Conservation (phyloP, 2,329 filamentous ascomycete species). For the Meredithiella fracta region DNA sequence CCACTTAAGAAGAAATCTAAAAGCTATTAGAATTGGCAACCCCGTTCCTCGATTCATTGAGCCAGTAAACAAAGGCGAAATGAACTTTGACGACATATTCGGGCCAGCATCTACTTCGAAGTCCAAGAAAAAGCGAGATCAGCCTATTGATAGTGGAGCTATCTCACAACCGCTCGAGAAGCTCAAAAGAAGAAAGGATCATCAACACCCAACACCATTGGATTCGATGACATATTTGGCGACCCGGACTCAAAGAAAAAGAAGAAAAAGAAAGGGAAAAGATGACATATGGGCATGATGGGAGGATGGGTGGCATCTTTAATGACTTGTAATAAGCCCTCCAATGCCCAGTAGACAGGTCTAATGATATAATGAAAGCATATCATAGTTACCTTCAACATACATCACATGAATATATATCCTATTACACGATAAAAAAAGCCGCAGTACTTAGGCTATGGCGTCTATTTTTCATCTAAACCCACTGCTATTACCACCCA, state of each 20-base stretch:
- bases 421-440: too few species aligned
- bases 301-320: conserved; percentile 34
- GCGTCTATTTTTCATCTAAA: too few species aligned
- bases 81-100: conserved; percentile 7
- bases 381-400: too few species aligned
- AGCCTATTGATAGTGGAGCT: background rate
- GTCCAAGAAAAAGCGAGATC: background rate
- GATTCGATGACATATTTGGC: conserved; percentile 10
- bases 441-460: too few species aligned
- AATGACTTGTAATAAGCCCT: conserved; percentile 31
- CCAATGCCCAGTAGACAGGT: too few species aligned
- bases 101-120: background rate
- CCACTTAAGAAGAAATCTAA: background rate
- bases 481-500: too few species aligned
- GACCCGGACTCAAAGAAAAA: conserved; percentile 16
- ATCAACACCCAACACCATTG: background rate
- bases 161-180: background rate
- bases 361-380: too few species aligned
- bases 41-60: background rate
- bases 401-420: too few species aligned
- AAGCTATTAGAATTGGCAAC: background rate
- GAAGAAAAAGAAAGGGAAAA: conserved; percentile 26
- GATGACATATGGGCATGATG: conserved; percentile 23
- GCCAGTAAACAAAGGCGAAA: background rate
- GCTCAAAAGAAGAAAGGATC: background rate